phyloP scores from a whole-genome alignment of 352 stramenopile genomes.

The Pythium aphanidermatum region DNA sequence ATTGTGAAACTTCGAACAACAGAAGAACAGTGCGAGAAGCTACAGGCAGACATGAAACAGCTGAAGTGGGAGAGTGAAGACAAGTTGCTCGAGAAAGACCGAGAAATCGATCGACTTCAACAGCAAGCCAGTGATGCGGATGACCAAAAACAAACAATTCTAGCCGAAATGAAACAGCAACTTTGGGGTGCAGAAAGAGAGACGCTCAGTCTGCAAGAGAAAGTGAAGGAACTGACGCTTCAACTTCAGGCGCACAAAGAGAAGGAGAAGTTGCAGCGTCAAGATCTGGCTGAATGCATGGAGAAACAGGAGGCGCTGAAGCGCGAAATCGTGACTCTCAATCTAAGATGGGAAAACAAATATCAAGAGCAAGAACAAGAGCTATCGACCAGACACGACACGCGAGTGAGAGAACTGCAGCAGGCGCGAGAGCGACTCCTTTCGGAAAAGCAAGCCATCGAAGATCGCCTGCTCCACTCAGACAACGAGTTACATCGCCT shows the following conservation, averaged over 20 bases:
- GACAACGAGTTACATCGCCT: constrained; percentile 60
- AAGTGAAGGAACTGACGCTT: constrained; percentile 33
- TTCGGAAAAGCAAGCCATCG: constrained; percentile 46
- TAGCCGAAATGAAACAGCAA: constrained; percentile 47
- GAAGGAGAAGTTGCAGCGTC: constrained; percentile 52
- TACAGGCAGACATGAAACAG: constrained; percentile 56
- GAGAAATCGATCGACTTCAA: constrained; percentile 39
- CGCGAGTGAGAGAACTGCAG: constrained; percentile 46
- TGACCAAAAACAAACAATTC: constrained; percentile 36
- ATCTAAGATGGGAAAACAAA: constrained; percentile 63
- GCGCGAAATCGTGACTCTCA: constrained; percentile 51
- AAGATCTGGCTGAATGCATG: constrained; percentile 41
- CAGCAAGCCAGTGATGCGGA: constrained; percentile 50
- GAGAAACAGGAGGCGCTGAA: constrained; percentile 64
- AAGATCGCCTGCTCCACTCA: constrained; percentile 49
- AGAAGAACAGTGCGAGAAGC: constrained; percentile 41
- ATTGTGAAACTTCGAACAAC: constrained; percentile 37
- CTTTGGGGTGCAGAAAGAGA: constrained; percentile 43
- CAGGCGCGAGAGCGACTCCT: constrained; percentile 46
- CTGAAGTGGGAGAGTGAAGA: constrained; percentile 57
- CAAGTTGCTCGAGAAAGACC: constrained; percentile 49
- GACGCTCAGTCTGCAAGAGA: constrained; percentile 34
- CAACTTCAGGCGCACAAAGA: constrained; percentile 50
- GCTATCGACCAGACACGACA: constrained; percentile 31
- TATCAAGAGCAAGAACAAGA: constrained; percentile 62